Evolutionary conservation across 192 early-diverging fungal genomes (phyloP).

Genomic region (Linderina pennispora): DNA sequence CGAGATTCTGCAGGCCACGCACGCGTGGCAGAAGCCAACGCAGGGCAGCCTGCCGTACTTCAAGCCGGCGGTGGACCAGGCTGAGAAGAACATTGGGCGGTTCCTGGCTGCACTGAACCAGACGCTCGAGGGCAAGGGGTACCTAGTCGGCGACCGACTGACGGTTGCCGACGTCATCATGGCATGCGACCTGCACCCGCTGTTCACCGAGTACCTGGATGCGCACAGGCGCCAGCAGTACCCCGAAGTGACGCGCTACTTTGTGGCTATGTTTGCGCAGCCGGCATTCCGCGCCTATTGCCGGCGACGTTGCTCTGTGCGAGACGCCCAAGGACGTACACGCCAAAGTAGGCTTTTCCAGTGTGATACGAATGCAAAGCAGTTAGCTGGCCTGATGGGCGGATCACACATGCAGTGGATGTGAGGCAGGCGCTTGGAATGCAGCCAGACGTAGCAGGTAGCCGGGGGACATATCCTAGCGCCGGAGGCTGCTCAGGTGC

Average conservation of each 20-base stretch:
- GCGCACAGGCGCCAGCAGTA: slow-evolving; percentile 63
- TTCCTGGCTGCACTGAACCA: slow-evolving; percentile 60
- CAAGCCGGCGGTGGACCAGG: slow-evolving; percentile 55
- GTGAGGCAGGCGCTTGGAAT: too few species aligned
- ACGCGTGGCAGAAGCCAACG: slow-evolving; percentile 42
- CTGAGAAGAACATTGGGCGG: slow-evolving; percentile 54
- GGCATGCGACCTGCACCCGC: slow-evolving; percentile 15
- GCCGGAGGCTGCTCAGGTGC: too few species aligned
- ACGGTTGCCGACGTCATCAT: slow-evolving; percentile 80
- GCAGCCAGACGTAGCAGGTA: too few species aligned
- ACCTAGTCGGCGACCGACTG: slow-evolving; percentile 76
- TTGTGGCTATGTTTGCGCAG: slow-evolving; percentile 71
- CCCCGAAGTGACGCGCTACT: slow-evolving; percentile 80
- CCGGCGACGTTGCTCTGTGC: slow-evolving; percentile 62
- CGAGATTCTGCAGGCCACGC: slow-evolving; percentile 21
- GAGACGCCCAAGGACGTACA: slow-evolving; percentile 53
- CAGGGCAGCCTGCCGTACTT: slow-evolving; percentile 34
- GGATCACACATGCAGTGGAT: too few species aligned
- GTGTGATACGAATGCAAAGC: too few species aligned
- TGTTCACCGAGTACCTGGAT: slow-evolving; percentile 27
- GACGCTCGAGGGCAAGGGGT: slow-evolving; percentile 69
- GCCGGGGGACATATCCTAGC: too few species aligned
- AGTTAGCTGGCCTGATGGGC: too few species aligned
- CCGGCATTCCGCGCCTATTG: slow-evolving; percentile 63
- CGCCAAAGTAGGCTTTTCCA: too few species aligned